phyloP scores from a whole-genome alignment of 2,329 filamentous ascomycete species.

The Arthrobotrys musiformis region DNA sequence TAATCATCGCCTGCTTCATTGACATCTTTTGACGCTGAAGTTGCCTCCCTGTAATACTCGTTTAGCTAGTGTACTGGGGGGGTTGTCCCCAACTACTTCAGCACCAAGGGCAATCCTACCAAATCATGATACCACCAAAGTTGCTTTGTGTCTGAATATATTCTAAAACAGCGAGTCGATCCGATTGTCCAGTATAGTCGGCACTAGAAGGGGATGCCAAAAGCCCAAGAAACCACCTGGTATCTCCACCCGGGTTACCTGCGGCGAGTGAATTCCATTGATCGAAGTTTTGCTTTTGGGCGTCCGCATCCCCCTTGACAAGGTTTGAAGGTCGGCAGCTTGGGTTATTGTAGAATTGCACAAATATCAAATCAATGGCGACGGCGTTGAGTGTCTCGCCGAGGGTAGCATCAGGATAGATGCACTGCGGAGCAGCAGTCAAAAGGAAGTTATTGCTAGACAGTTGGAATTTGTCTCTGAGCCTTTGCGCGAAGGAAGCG shows the following conservation, averaged over 20 bases:
- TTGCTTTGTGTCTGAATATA: slow-evolving; percentile 29
- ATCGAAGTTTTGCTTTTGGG: slow-evolving; percentile 21
- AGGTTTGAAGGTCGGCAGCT: slow-evolving; percentile 57
- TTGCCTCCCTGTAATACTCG: slow-evolving; percentile 31
- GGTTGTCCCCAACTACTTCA: no score
- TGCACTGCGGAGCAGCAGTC: slow-evolving; percentile 60
- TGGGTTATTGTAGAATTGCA: slow-evolving; percentile 66
- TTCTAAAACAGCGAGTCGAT: slow-evolving; percentile 8
- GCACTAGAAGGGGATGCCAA: slow-evolving; percentile 9
- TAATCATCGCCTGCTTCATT: slow-evolving; percentile 37
- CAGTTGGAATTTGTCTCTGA: slow-evolving; percentile 61
- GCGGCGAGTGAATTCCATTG: slow-evolving; percentile 34
- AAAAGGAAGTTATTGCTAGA: slow-evolving; percentile 60
- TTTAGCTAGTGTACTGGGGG: not conserved
- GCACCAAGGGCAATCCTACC: slow-evolving; percentile 2
- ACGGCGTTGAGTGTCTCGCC: slow-evolving; percentile 2
- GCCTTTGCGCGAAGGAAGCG: slow-evolving; percentile 52
- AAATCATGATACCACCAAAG: slow-evolving; percentile 51
- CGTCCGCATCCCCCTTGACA: slow-evolving; percentile 1
- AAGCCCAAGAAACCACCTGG: slow-evolving; percentile 40
- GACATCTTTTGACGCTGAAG: slow-evolving; percentile 23
- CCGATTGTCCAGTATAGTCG: slow-evolving; percentile 33
- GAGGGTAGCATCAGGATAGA: slow-evolving; percentile 46
- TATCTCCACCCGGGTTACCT: slow-evolving; percentile 1
- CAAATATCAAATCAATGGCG: slow-evolving; percentile 63